phyloP scores from a whole-genome alignment of 2,329 filamentous ascomycete genomes.

The Aureobasidium zeae region DNA sequence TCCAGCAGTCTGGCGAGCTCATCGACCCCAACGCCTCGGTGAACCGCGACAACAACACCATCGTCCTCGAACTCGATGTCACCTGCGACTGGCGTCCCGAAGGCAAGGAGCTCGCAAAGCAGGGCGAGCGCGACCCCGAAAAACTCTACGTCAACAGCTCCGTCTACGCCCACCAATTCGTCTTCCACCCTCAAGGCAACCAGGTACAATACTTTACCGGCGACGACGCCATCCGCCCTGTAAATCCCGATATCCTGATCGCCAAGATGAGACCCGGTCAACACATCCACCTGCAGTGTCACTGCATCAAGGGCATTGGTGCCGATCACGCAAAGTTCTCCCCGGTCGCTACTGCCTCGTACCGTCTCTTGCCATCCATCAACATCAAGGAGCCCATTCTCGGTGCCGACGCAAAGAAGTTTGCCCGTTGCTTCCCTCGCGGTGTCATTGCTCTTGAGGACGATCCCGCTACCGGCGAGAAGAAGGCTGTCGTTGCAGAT shows the following conservation, averaged over 20 bases:
- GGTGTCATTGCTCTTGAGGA: conserved; percentile 77
- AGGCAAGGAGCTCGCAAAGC: conserved; percentile 46
- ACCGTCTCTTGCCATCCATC: conserved; percentile 83
- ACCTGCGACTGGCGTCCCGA: conserved; percentile 71
- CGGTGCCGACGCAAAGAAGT: conserved; percentile 79
- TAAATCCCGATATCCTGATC: conserved; percentile 87
- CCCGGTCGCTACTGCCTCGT: conserved; percentile 87
- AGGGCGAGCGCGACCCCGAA: conserved; percentile 67
- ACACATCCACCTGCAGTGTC: conserved; percentile 74
- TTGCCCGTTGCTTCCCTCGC: conserved; percentile 75
- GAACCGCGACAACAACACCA: conserved; percentile 73
- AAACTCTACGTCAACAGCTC: conserved; percentile 81
- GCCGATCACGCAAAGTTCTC: conserved; percentile 96
- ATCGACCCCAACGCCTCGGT: conserved; percentile 33
- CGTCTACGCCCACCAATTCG: conserved; percentile 48
- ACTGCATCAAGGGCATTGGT: conserved; percentile 90
- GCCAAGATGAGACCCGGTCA: conserved; percentile 90
- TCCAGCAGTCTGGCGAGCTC: conserved; percentile 38
- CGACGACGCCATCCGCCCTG: conserved; percentile 57
- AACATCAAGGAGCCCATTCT: conserved; percentile 74
- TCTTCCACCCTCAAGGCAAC: conserved; percentile 65
- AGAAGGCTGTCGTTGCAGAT: conserved; percentile 79
- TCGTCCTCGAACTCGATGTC: conserved; percentile 66
- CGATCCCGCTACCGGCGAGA: conserved; percentile 61
- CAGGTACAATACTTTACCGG: conserved; percentile 58